Percentiles rank a stretch among this genome's conserved stretches.
Conservation (phyloP, 73 alveolate genomes). For the Effrenium voratum region DNA sequence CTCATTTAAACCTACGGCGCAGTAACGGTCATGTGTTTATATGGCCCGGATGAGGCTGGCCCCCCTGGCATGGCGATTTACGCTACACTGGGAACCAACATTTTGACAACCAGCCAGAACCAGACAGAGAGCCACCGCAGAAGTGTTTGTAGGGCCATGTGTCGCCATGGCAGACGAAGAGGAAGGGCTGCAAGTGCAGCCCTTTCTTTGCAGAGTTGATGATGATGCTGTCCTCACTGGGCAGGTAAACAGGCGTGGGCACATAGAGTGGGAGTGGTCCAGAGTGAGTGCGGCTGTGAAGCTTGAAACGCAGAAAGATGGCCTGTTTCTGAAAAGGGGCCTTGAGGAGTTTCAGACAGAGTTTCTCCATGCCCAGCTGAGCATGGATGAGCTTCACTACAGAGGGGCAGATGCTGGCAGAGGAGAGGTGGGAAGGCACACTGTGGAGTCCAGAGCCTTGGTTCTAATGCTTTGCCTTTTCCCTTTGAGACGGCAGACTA, state of each 20-base stretch:
- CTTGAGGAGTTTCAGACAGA: neutral
- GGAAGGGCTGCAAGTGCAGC: neutral
- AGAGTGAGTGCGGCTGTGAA: neutral
- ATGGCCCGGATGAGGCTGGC: too few species aligned
- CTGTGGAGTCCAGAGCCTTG: neutral
- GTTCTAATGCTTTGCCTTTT: neutral
- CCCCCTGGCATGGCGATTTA: too few species aligned
- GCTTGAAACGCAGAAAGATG: neutral
- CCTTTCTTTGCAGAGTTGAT: neutral
- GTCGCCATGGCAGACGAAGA: neutral
- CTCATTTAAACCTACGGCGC: too few species aligned
- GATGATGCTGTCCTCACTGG: neutral
- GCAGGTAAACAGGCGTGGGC: neutral
- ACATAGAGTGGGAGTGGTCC: slow-evolving; percentile 37
- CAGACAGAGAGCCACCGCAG: too few species aligned
- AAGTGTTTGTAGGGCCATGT: neutral
- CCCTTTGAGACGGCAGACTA: neutral
- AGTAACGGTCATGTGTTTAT: too few species aligned
- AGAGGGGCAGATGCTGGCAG: neutral
- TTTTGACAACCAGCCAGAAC: too few species aligned
- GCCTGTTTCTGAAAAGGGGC: neutral
- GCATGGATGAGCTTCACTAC: neutral
- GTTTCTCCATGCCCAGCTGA: neutral
- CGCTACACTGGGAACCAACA: too few species aligned
- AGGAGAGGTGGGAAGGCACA: neutral